Percentiles rank a stretch among this genome's conserved stretches.
phyloP scores from a whole-genome alignment of 441 rosid species.

The Dalechampia spathulata region DNA sequence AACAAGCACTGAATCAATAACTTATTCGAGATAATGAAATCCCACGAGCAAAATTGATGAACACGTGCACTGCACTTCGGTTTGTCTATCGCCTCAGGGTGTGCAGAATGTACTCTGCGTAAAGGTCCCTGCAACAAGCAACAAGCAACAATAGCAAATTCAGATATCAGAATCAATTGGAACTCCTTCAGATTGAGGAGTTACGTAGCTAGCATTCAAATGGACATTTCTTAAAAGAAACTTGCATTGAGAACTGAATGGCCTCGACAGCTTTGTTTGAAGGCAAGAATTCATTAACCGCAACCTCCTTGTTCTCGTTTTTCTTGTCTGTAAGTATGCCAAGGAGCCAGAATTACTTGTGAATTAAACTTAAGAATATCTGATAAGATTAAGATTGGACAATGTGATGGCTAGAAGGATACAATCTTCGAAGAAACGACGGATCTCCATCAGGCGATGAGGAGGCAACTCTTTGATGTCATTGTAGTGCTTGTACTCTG shows the following conservation, averaged over 20 bases:
- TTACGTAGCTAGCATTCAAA: slow-evolving; percentile 1
- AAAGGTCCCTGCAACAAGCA: slow-evolving; percentile 67
- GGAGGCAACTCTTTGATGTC: slow-evolving; percentile 93
- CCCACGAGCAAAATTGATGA: too few relatives aligned
- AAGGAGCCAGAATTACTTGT: slow-evolving; percentile 16
- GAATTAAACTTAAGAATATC: background rate
- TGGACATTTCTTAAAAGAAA: background rate
- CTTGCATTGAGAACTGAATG: slow-evolving; percentile 86
- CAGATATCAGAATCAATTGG: slow-evolving; percentile 9
- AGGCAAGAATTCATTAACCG: slow-evolving; percentile 84
- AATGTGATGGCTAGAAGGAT: slow-evolving; percentile 24
- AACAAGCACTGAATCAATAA: too few relatives aligned
- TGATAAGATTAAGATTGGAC: background rate
- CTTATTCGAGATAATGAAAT: too few relatives aligned
- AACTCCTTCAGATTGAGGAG: background rate
- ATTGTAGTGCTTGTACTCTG: slow-evolving; percentile 82
- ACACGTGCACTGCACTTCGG: too few relatives aligned
- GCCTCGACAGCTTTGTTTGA: slow-evolving; percentile 55
- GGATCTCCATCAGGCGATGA: slow-evolving; percentile 90
- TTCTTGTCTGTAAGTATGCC: slow-evolving; percentile 57
- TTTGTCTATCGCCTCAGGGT: slow-evolving; percentile 53
- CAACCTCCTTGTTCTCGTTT: slow-evolving; percentile 96
- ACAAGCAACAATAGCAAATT: background rate
- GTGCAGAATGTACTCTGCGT: slow-evolving; percentile 84
- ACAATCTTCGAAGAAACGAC: slow-evolving; percentile 96